A percentile compares a stretch with the other conserved stretches of the same genome.
phyloP scores from a whole-genome alignment of 495 filamentous ascomycete genomes.

The Thermothielavioides terrestris region DNA sequence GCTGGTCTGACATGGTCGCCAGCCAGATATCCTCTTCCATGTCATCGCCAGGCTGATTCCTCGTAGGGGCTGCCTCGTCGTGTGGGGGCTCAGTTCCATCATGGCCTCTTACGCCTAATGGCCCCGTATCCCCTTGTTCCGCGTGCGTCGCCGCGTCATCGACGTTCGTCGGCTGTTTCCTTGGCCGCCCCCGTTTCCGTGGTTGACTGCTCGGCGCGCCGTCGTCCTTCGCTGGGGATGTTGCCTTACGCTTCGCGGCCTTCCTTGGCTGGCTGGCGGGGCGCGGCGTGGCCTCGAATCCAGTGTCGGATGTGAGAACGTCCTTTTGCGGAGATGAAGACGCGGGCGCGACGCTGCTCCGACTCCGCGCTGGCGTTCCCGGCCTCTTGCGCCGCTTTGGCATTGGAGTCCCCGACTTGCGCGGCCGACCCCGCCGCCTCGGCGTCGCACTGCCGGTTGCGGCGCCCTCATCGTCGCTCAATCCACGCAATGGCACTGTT shows the following conservation, averaged over 20 bases:
- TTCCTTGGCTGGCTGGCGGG: constrained; percentile 3
- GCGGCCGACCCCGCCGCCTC: constrained; percentile 28
- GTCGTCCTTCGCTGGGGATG: constrained; percentile 15
- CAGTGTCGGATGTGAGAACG: constrained; percentile 14
- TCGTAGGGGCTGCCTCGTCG: neutral
- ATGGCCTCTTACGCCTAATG: constrained; percentile 12
- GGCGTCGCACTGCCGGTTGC: constrained; percentile 31
- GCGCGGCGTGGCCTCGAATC: constrained; percentile 17
- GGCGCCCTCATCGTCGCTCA: constrained; percentile 34
- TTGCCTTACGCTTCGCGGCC: constrained; percentile 27
- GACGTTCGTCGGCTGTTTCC: constrained; percentile 13
- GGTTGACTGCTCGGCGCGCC: constrained; percentile 14
- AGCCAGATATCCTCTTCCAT: constrained; percentile 32
- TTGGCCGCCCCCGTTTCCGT: constrained; percentile 25
- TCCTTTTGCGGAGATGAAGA: constrained; percentile 13
- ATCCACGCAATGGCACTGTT: constrained; percentile 43
- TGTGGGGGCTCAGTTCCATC: constrained; percentile 6
- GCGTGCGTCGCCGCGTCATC: constrained; percentile 12
- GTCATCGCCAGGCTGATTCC: neutral
- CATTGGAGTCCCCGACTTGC: constrained; percentile 33
- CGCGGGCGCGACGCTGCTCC: neutral
- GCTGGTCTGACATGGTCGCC: constrained; percentile 17
- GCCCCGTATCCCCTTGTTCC: constrained; percentile 11
- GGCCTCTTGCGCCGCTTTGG: constrained; percentile 35
- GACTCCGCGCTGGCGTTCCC: constrained; percentile 29